Base-by-base conservation (phyloP, 257 asterid species). In the Fraxinus excelsior region DNA sequence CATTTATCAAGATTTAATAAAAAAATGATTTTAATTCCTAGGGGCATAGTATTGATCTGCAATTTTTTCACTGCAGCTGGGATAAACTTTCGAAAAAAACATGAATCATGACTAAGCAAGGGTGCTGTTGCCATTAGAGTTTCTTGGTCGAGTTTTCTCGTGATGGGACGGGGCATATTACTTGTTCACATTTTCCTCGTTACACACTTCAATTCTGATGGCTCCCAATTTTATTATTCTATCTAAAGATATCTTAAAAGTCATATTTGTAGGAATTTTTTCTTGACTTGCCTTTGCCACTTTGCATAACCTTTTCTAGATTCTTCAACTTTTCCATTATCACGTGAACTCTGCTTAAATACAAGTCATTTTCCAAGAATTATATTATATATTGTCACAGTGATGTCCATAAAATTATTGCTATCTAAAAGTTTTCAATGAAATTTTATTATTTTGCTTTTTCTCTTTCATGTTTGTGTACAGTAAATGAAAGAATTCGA, bases 171-270 rank as follows among this genome's bases (percentile, higher is more conserved):
- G 74, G 19, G 67, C 21, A 73, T 80, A 56, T 19, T 56, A 81
- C 73, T 76, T 77, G 85, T 79, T 76, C 84, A 79, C 87, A 86
- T 79, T 86, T 81, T 70, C 75, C 67, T 71, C 65, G 53, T 75
- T 58, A 53, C 32, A 60, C 71, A 71, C 70, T 83, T 86, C 84
- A 84, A 74, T 79, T 78, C 68, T 75, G 82, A 78, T 81, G 87
- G 76, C 80, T 83, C 69, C 35, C 16, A 11, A 7, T 72, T 19
- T 38, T 5, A 32, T n/a, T 62, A 3, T 31, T 31, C 19, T 5
- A 32, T 8, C 19, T 4, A 34, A 80, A 70, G 73, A 74, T 26
- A 73, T 62, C 31, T 34, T 65, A 70, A 80, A 80, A 82, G 5
- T 62, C 60, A 72, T 78, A 71, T 80, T 82, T 82, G 69, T 37